phyloP scores from a whole-genome alignment of 169 alveolate species.

The Babesia ovata region DNA sequence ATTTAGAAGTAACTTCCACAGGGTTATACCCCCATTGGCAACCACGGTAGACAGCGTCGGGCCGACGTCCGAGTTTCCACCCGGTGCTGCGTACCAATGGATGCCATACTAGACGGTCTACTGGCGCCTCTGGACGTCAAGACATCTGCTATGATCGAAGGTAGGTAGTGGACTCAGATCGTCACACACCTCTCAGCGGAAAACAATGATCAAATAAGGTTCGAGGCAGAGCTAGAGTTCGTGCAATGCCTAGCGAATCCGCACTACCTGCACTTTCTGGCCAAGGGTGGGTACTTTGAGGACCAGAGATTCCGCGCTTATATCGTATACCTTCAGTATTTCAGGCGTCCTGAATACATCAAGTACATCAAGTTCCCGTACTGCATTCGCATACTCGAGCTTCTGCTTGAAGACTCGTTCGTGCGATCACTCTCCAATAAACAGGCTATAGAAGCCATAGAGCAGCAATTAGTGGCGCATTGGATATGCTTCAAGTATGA shows the following conservation, averaged over 20 bases:
- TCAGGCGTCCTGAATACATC: slow-evolving; percentile 69
- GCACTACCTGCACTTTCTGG: slow-evolving; percentile 68
- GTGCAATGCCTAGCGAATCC: slow-evolving; percentile 77
- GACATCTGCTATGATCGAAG: slow-evolving; percentile 43
- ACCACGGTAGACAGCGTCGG: neutral
- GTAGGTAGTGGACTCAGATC: neutral
- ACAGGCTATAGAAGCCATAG: slow-evolving; percentile 47
- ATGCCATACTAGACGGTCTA: neutral
- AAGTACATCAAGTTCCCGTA: slow-evolving; percentile 72
- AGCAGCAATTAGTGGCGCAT: slow-evolving; percentile 47
- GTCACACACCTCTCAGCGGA: slow-evolving; percentile 18
- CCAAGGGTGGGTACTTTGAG: slow-evolving; percentile 69
- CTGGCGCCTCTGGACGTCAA: slow-evolving; percentile 11
- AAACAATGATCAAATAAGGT: slow-evolving; percentile 71
- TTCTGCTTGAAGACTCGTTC: slow-evolving; percentile 65
- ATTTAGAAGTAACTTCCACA: neutral
- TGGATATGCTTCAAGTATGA: slow-evolving; percentile 68
- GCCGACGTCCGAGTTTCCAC: neutral
- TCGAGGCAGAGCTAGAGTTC: slow-evolving; percentile 77
- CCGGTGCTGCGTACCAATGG: slow-evolving; percentile 18
- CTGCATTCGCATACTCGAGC: slow-evolving; percentile 73
- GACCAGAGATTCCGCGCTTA: slow-evolving; percentile 72
- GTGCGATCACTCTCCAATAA: slow-evolving; percentile 39
- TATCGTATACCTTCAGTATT: slow-evolving; percentile 73
- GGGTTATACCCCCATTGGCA: neutral